Conservation (phyloP, 2,329 filamentous ascomycete species). For the Coniochaeta prunicola region DNA sequence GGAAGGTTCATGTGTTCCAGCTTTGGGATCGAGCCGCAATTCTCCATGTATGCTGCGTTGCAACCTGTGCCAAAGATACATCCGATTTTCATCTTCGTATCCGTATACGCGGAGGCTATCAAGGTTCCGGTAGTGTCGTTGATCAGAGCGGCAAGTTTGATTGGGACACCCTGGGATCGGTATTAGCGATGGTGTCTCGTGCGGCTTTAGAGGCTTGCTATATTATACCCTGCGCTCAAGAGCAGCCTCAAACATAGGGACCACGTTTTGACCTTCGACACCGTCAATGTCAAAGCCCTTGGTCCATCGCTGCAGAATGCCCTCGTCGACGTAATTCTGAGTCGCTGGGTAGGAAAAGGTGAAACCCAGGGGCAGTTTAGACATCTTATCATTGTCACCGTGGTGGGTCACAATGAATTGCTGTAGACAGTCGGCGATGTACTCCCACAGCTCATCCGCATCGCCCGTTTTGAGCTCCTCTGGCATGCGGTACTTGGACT, state of each 20-base stretch:
- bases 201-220: not conserved
- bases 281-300: slow-evolving; percentile 94
- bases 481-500: slow-evolving; percentile 93
- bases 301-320: slow-evolving; percentile 89
- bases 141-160: slow-evolving; percentile 87
- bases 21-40: slow-evolving; percentile 86
- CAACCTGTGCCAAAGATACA: slow-evolving; percentile 98
- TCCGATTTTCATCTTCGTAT: slow-evolving; percentile 84
- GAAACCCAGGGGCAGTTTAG: slow-evolving; percentile 75
- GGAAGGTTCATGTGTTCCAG: slow-evolving; percentile 86
- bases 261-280: slow-evolving; percentile 85
- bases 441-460: slow-evolving; percentile 85
- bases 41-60: slow-evolving; percentile 97
- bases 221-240: slow-evolving; percentile 56
- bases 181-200: not conserved
- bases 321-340: slow-evolving; percentile 89
- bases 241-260: slow-evolving; percentile 78
- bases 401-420: slow-evolving; percentile 88
- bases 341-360: slow-evolving; percentile 95
- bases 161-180: slow-evolving; percentile 67
- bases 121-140: slow-evolving; percentile 97
- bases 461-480: slow-evolving; percentile 83
- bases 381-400: slow-evolving; percentile 53
- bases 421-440: slow-evolving; percentile 85
- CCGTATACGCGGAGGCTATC: slow-evolving; percentile 96